A percentile compares a stretch with the other conserved stretches of the same genome.
Conservation (phyloP, 2,329 filamentous ascomycete genomes). For the Fusarium solani-melongenae region DNA sequence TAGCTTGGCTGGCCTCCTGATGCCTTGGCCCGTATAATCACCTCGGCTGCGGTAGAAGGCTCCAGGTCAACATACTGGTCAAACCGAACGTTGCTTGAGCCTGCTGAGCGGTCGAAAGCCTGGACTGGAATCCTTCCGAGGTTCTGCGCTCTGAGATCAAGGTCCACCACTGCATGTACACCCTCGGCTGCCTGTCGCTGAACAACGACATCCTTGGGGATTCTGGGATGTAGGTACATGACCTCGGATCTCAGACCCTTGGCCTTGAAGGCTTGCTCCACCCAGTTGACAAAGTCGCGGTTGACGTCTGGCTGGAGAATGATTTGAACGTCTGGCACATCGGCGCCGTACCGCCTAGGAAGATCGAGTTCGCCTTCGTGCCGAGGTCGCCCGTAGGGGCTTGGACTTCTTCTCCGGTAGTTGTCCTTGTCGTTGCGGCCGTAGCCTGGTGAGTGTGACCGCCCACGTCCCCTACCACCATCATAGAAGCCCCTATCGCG, state of each 20-base stretch:
- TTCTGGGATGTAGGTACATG: conserved; percentile 80
- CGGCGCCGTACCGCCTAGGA: conserved; percentile 75
- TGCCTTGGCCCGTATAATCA: conserved; percentile 78
- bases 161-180: conserved; percentile 83
- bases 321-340: conserved; percentile 91
- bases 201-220: conserved; percentile 82
- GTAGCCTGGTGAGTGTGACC: conserved; percentile 74
- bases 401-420: conserved; percentile 77
- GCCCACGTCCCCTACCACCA: conserved; percentile 61
- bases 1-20: conserved; percentile 45
- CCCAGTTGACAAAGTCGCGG: conserved; percentile 83
- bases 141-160: conserved; percentile 76
- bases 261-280: conserved; percentile 79
- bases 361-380: conserved; percentile 72
- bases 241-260: conserved; percentile 81
- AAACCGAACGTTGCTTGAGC: conserved; percentile 81
- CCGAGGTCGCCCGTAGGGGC: conserved; percentile 65
- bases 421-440: conserved; percentile 58
- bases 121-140: conserved; percentile 82
- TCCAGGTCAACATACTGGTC: conserved; percentile 90
- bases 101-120: conserved; percentile 83
- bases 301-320: conserved; percentile 83
- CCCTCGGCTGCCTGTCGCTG: conserved; percentile 89
- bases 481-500: conserved; percentile 58
- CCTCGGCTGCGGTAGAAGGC: conserved; percentile 80